Conservation (phyloP, 129 eudicot genomes). For the sunflower (Helianthus annuus) region DNA sequence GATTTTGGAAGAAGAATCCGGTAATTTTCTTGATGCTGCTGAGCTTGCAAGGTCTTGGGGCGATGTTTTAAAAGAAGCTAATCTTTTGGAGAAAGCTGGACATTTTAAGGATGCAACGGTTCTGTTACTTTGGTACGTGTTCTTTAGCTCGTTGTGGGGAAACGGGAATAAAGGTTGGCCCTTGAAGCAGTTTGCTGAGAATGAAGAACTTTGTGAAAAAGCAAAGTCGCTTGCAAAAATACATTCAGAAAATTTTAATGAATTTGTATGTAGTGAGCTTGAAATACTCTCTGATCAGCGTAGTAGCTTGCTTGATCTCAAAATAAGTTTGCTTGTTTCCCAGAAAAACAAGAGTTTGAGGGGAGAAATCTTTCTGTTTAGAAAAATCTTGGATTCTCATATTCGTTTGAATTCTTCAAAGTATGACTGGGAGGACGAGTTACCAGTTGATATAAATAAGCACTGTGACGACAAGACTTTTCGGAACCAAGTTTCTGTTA, state of each 20-base stretch:
- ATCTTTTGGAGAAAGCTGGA: slow-evolving; percentile 57
- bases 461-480: slow-evolving; percentile 35
- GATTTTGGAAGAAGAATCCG: slow-evolving; percentile 64
- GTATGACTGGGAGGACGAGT: slow-evolving; percentile 52
- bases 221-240: slow-evolving; percentile 37
- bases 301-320: slow-evolving; percentile 40
- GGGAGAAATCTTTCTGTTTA: slow-evolving; percentile 39
- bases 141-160: slow-evolving; percentile 48
- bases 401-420: slow-evolving; percentile 24
- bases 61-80: slow-evolving; percentile 56
- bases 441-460: slow-evolving; percentile 12
- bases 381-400: slow-evolving; percentile 53
- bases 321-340: slow-evolving; percentile 30
- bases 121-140: slow-evolving; percentile 38
- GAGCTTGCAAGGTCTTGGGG: slow-evolving; percentile 58
- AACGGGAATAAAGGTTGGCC: slow-evolving; percentile 59
- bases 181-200: slow-evolving; percentile 42
- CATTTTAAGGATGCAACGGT: slow-evolving; percentile 31
- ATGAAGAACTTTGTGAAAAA: slow-evolving; percentile 44
- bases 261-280: slow-evolving; percentile 46
- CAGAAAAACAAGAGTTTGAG: slow-evolving; percentile 27
- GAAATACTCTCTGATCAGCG: slow-evolving; percentile 36
- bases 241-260: slow-evolving; percentile 28
- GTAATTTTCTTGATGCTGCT: slow-evolving; percentile 60
- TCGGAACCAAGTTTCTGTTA: slow-evolving; percentile 41